A percentile compares a stretch with the other conserved stretches of the same genome.
phyloP scores from a whole-genome alignment of 371 early-diverging fungal genomes.

The Syncephalastrum sp. region DNA sequence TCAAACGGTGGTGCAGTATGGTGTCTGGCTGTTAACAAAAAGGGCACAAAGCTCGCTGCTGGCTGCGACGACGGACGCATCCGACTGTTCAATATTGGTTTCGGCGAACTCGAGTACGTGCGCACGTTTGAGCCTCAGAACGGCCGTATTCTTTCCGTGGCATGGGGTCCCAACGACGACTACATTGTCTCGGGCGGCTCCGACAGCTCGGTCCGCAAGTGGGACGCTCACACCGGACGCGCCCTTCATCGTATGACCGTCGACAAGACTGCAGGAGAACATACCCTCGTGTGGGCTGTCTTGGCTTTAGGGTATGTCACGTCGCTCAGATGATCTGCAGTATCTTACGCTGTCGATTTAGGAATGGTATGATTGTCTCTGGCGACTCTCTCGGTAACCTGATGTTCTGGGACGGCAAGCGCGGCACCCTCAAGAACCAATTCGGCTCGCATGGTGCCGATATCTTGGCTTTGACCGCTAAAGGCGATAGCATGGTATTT shows the following conservation, averaged over 20 bases:
- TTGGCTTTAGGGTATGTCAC: conserved; percentile 44
- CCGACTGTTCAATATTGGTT: conserved; percentile 80
- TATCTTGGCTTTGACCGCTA: conserved; percentile 79
- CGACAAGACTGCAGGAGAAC: conserved; percentile 55
- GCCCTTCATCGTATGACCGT: conserved; percentile 71
- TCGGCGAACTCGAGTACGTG: conserved; percentile 66
- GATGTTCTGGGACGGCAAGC: conserved; percentile 80
- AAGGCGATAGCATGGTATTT: conserved; percentile 64
- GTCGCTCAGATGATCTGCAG: neutral
- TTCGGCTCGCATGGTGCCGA: conserved; percentile 83
- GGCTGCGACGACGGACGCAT: conserved; percentile 95
- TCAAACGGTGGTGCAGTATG: conserved; percentile 93
- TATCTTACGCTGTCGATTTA: conserved; percentile 9
- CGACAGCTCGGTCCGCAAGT: conserved; percentile 76
- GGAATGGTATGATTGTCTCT: conserved; percentile 75
- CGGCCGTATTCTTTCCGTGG: conserved; percentile 79
- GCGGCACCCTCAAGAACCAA: conserved; percentile 67
- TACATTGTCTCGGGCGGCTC: conserved; percentile 82
- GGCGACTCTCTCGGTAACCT: conserved; percentile 91
- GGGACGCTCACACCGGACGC: conserved; percentile 65
- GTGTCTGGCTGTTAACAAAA: conserved; percentile 85
- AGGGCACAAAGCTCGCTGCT: conserved; percentile 77
- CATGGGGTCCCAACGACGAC: conserved; percentile 77
- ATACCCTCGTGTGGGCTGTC: conserved; percentile 67
- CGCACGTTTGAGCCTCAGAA: conserved; percentile 72